phyloP scores from a whole-genome alignment of 2,329 filamentous ascomycete species.

The Aspergillus calidoustus region DNA sequence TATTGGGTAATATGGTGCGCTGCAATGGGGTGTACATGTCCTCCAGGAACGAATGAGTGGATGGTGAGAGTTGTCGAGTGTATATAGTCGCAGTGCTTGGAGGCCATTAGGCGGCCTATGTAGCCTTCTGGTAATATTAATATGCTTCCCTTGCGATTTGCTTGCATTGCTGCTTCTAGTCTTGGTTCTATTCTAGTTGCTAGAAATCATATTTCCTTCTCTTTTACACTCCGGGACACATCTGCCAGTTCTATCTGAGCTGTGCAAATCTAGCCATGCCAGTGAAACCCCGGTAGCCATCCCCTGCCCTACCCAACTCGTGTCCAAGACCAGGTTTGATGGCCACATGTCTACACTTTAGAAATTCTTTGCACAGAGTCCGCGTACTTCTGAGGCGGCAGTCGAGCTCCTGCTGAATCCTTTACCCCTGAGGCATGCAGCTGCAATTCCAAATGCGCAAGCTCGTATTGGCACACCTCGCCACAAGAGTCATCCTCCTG shows the following conservation, averaged over 20 bases:
- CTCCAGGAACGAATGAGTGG: neutral
- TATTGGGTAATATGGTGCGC: neutral
- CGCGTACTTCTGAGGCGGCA: too few relatives aligned
- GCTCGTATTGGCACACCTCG: neutral
- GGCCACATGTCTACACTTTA: too few relatives aligned
- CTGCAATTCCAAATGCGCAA: neutral
- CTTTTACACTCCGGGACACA: too few relatives aligned
- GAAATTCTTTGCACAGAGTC: too few relatives aligned
- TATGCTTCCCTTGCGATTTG: conserved; percentile 7
- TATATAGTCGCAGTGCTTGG: conserved; percentile 13
- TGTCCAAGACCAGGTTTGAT: too few relatives aligned
- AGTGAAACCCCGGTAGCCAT: too few relatives aligned
- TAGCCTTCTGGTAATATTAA: conserved; percentile 3
- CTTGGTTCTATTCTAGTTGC: neutral
- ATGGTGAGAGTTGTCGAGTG: neutral
- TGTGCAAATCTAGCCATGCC: too few relatives aligned
- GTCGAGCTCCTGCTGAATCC: neutral
- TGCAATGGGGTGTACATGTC: neutral
- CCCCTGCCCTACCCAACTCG: too few relatives aligned
- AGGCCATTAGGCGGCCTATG: conserved; percentile 4
- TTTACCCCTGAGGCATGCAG: neutral
- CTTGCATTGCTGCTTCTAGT: neutral
- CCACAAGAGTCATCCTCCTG: neutral
- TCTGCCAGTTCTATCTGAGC: too few relatives aligned
- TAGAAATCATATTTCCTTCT: too few relatives aligned